A percentile compares a stretch with the other conserved stretches of the same genome.
Evolutionary conservation across 345 rosid genomes (phyloP).

Genomic region (Eucalyptus microcorys): DNA sequence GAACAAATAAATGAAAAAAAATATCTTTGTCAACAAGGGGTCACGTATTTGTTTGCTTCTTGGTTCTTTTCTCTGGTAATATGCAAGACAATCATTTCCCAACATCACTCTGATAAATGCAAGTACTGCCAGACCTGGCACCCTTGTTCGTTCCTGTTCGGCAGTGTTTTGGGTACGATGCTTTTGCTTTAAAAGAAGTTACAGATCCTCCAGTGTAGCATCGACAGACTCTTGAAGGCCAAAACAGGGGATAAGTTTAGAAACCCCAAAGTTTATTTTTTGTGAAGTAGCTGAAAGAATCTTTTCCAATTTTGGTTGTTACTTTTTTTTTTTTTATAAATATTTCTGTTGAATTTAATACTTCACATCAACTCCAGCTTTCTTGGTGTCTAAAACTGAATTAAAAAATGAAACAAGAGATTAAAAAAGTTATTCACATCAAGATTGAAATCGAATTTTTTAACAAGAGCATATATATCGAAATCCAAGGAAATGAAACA

Average conservation of each 20-base stretch:
- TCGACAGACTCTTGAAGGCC: not conserved
- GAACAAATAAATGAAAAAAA: not conserved
- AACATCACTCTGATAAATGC: not conserved
- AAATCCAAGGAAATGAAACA: no score
- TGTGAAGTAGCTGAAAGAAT: not conserved
- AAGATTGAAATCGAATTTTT: no score
- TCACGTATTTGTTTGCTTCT: not conserved
- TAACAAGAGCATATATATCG: no score
- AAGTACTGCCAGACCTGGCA: not conserved
- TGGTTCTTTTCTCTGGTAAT: not conserved
- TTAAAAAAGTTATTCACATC: no score
- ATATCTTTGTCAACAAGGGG: not conserved
- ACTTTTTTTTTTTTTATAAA: no score
- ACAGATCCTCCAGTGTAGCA: not conserved
- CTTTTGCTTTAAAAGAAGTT: not conserved
- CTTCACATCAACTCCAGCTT: no score
- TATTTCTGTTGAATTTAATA: not conserved
- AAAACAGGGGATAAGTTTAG: not conserved
- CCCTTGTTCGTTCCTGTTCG: not conserved
- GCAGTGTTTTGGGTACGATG: not conserved
- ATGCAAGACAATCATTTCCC: not conserved
- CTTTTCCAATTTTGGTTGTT: no score
- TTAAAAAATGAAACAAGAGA: no score
- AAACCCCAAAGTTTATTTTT: not conserved
- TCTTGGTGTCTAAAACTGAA: no score